phyloP scores from a whole-genome alignment of 306 rosid genomes.

The Bauhinia variegata region DNA sequence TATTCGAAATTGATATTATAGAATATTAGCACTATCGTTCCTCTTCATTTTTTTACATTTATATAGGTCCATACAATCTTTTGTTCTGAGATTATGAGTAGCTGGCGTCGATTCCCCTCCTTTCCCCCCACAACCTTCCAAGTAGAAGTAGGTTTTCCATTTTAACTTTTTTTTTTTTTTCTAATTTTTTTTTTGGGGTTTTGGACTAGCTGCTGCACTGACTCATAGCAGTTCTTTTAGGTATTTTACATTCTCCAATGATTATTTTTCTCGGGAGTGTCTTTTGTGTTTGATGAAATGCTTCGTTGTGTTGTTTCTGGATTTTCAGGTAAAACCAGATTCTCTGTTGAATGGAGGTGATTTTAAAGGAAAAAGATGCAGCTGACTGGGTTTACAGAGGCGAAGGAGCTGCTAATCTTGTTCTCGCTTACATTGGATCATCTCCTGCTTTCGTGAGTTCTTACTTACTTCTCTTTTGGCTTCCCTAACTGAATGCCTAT shows the following conservation, averaged over 20 bases:
- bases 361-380: slow-evolving; percentile 55
- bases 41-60: no score
- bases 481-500: background rate
- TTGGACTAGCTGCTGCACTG: slow-evolving; percentile 3
- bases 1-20: no score
- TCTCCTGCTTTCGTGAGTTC: slow-evolving; percentile 64
- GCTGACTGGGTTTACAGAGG: slow-evolving; percentile 83
- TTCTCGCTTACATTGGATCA: slow-evolving; percentile 74
- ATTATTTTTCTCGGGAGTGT: slow-evolving; percentile 13
- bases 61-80: no score
- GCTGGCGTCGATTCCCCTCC: background rate
- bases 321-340: slow-evolving; percentile 29
- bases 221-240: background rate
- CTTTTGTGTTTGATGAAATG: slow-evolving; percentile 38
- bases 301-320: background rate
- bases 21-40: no score
- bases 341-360: slow-evolving; percentile 50
- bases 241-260: slow-evolving; percentile 25
- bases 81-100: background rate
- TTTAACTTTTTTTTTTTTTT: background rate
- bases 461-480: background rate
- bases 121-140: no score
- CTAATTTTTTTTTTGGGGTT: background rate
- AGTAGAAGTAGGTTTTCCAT: background rate
- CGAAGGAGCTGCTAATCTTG: slow-evolving; percentile 95